phyloP scores from a whole-genome alignment of 768 basidiomycete genomes.

The Leucosporidium creatinivorum region DNA sequence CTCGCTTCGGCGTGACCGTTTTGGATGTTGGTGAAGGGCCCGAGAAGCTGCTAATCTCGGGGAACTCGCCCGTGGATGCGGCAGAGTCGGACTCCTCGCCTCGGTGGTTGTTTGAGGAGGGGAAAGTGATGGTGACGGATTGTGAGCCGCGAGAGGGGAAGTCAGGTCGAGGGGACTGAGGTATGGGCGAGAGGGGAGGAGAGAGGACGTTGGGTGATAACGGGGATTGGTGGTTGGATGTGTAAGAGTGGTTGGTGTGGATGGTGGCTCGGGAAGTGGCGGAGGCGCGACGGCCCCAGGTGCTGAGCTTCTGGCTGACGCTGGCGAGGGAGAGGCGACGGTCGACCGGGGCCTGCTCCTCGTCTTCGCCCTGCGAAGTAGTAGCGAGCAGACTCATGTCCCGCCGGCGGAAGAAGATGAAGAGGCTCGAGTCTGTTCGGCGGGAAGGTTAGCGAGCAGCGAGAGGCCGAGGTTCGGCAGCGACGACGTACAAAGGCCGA shows the following conservation, averaged over 20 bases:
- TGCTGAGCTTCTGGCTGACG: neutral
- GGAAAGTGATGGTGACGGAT: too few relatives aligned
- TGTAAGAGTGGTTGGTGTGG: too few relatives aligned
- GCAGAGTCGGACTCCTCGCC: too few relatives aligned
- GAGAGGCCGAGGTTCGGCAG: neutral
- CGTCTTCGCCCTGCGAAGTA: neutral
- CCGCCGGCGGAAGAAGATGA: slow-evolving; percentile 21
- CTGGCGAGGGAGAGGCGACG: neutral
- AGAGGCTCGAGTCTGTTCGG: slow-evolving; percentile 12
- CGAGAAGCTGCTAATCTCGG: neutral
- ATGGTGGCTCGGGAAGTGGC: too few relatives aligned
- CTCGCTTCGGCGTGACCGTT: too few relatives aligned
- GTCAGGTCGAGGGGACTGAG: too few relatives aligned
- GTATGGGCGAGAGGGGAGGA: too few relatives aligned
- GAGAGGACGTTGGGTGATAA: too few relatives aligned
- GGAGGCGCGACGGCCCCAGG: too few relatives aligned
- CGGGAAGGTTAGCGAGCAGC: neutral
- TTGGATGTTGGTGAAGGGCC: neutral
- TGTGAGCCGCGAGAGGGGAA: too few relatives aligned
- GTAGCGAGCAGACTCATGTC: slow-evolving; percentile 16
- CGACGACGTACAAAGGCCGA: slow-evolving; percentile 13
- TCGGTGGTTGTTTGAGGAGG: too few relatives aligned
- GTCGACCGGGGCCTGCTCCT: neutral
- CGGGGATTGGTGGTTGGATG: too few relatives aligned
- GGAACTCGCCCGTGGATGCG: neutral